A percentile compares a stretch with the other conserved stretches of the same genome.
These are phyloP conservation scores for Diatrype stigma DNA, from an alignment of 2,329 filamentous ascomycete genomes.

Conservation along the genomic window DNA sequence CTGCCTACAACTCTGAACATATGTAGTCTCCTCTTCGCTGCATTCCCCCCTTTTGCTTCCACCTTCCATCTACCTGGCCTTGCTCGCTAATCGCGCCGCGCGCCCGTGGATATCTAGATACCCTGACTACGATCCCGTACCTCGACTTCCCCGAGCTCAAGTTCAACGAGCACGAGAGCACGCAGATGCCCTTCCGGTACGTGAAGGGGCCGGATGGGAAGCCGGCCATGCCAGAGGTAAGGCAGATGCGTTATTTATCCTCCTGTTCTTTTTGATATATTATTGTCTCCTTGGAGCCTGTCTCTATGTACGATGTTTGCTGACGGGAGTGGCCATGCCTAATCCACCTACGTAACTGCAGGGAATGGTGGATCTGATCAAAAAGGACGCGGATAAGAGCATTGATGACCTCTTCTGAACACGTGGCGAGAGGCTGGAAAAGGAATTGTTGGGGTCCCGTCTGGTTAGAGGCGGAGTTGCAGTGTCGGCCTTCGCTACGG, in stretches of 20 bases:
- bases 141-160: conserved; percentile 85
- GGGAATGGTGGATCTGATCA: conserved; percentile 94
- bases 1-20: too few species aligned
- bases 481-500: too few species aligned
- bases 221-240: conserved; percentile 87
- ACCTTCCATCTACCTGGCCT: background rate
- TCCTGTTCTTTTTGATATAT: too few species aligned
- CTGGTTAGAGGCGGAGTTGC: too few species aligned
- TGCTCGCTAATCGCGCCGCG: background rate
- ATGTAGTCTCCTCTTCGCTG: background rate
- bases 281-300: background rate
- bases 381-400: conserved; percentile 87
- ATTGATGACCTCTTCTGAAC: conserved; percentile 76
- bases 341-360: too few species aligned
- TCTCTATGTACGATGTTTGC: background rate
- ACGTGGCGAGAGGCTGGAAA: background rate
- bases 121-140: conserved; percentile 75
- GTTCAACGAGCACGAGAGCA: conserved; percentile 88
- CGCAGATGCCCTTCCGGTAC: conserved; percentile 97
- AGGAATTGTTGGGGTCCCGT: too few species aligned
- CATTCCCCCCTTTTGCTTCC: background rate
- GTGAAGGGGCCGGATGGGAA: conserved; percentile 70
- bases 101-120: conserved; percentile 45
- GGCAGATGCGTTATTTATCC: too few species aligned
- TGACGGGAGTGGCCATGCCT: conserved; percentile 18